phyloP scores from a whole-genome alignment of 139 green algal genomes.

The Choricystis sp. region DNA sequence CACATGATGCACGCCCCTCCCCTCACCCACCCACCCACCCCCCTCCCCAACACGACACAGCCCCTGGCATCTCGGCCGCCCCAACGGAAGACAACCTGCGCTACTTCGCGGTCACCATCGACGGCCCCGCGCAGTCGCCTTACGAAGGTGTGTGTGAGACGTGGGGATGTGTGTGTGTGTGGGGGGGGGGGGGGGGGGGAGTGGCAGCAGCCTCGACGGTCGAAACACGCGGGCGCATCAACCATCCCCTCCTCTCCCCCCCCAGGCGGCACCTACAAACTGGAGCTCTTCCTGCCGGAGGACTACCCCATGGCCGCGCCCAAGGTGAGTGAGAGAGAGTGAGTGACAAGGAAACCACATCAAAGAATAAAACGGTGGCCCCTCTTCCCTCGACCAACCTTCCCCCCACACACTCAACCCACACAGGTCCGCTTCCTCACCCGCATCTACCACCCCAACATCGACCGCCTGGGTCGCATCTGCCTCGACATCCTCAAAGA shows the following conservation, averaged over 20 bases:
- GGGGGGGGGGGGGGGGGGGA: background rate
- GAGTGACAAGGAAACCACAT: too few relatives aligned
- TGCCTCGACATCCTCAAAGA: conserved; percentile 99
- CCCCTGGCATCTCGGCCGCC: conserved; percentile 85
- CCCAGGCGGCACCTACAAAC: conserved; percentile 82
- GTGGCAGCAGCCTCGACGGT: background rate
- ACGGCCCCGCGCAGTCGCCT: conserved; percentile 70
- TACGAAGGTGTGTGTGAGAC: conserved; percentile 69
- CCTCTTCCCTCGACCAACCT: too few relatives aligned
- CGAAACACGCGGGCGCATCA: background rate
- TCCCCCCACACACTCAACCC: too few relatives aligned
- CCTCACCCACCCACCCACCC: background rate
- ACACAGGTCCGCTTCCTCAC: conserved; percentile 88
- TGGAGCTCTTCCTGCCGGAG: conserved; percentile 97
- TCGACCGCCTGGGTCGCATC: conserved; percentile 97
- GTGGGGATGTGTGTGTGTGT: background rate
- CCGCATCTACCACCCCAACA: conserved; percentile 98
- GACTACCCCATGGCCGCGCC: conserved; percentile 98
- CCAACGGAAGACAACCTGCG: conserved; percentile 92
- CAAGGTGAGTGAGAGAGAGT: conserved; percentile 69
- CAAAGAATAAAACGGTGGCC: too few relatives aligned
- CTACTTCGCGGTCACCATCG: conserved; percentile 97
- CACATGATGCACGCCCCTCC: too few relatives aligned
- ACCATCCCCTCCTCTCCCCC: too few relatives aligned
- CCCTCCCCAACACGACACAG: conserved; percentile 19